Evolutionary conservation across 345 rosid genomes (phyloP), one percentile per base, ranked within the genome.

Genomic region (Firmiana major): DNA sequence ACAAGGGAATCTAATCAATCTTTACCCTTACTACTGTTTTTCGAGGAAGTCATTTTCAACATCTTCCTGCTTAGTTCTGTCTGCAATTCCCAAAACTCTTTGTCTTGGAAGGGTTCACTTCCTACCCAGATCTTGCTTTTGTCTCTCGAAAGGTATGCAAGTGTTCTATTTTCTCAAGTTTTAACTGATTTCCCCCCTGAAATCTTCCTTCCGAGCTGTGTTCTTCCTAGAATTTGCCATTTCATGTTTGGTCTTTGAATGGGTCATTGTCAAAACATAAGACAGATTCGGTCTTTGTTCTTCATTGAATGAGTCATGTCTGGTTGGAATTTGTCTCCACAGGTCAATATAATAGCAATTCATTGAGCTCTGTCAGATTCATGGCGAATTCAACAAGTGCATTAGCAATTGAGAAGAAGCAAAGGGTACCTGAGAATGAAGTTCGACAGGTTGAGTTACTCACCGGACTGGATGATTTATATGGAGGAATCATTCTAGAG

Each of bases 401-500:
- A 19, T 54, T 28, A 46, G 51, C 85, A 0, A 28, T 73, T 21
- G 71, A 31, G 34, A 31, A 54, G 64, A 66, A 77, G 76, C 74
- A 77, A 34, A 38, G 31, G 64, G 9, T 38, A 13, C 45, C 79
- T 51, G 85, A 59, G 74, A 75, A 62, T 40, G 69, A 9, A 63
- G 49, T 76, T 49, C 80, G 77, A 59, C 58, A 73, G 60, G 72
- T 84, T 45, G 81, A 60, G 71, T 77, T 89, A 43, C 85, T 85
- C 16, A 19, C 24, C 6, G 90, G 85, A 8, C 87, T 73, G 28
- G 79, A 76, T n/a, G 96, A 94, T 83, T 9, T n/a, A 7, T 76
- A 87, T 83, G 90, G 81, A 28, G 97, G 98, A 42, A 87, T 92
- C 40, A 80, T 63, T 3, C 85, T 90, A 19, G 84, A 82, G 2